phyloP scores from a whole-genome alignment of 2,329 filamentous ascomycete genomes.

The Colletotrichum kahawae region DNA sequence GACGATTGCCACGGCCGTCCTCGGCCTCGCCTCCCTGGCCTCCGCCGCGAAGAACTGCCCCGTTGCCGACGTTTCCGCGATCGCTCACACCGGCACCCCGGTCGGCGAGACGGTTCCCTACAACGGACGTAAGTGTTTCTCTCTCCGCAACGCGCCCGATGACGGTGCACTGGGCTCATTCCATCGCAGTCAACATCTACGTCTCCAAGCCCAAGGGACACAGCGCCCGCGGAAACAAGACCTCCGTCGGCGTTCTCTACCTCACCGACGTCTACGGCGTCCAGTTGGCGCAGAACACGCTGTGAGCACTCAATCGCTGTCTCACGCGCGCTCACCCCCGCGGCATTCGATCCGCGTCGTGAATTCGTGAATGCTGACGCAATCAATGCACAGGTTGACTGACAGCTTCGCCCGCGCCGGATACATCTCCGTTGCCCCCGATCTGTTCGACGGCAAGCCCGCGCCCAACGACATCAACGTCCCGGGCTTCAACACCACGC shows the following conservation, averaged over 20 bases:
- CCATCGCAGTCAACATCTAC: slow-evolving; percentile 3
- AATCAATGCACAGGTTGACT: slow-evolving; percentile 45
- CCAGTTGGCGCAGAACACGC: slow-evolving; percentile 29
- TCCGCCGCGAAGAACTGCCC: neutral
- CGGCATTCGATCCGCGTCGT: neutral
- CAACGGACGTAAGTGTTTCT: slow-evolving; percentile 2
- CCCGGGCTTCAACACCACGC: slow-evolving; percentile 44
- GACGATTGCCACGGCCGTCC: neutral
- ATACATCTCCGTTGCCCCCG: slow-evolving; percentile 69
- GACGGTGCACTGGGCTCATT: neutral
- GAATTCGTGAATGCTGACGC: neutral
- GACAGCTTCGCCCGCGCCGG: slow-evolving; percentile 72
- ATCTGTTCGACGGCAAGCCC: slow-evolving; percentile 66
- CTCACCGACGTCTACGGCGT: slow-evolving; percentile 43
- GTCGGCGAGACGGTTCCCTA: slow-evolving; percentile 4
- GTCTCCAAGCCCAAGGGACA: slow-evolving; percentile 13
- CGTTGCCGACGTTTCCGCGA: slow-evolving; percentile 9
- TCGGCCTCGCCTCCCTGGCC: slow-evolving; percentile 1
- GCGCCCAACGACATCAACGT: slow-evolving; percentile 44
- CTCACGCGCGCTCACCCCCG: rapidly evolving
- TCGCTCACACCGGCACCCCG: slow-evolving; percentile 14
- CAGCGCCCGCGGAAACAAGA: neutral
- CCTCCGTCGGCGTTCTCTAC: slow-evolving; percentile 2
- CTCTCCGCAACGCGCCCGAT: neutral
- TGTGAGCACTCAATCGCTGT: neutral